Base-by-base conservation (phyloP, 768 basidiomycete genomes). In the Tricholoma hemisulphureum region DNA sequence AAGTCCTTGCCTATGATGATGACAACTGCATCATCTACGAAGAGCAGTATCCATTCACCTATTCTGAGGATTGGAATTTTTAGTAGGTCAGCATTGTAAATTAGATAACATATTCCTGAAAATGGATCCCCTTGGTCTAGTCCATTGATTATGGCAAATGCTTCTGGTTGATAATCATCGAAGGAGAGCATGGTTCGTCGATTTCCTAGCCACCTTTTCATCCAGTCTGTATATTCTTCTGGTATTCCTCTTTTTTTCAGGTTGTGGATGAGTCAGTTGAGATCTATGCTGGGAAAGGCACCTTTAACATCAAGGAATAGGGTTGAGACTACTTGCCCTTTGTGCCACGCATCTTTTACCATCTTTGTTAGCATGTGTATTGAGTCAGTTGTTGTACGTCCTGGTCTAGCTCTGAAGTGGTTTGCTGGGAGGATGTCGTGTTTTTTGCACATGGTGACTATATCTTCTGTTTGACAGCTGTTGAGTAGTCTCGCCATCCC, bases 41-140 rank as follows among this genome's bases (percentile, higher is more conserved):
- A n/a, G n/a, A n/a, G n/a, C n/a, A n/a, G n/a, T n/a, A n/a, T n/a
- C n/a, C n/a, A n/a, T n/a, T n/a, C n/a, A 56, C 29, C 29, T 14
- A 5, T 49, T 28, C 23, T 11, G 13, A 9, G 11, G 7, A 34
- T 45, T 20, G 16, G 20, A n/a, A 56, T 9, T 24, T 67, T 61
- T 0, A 69, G 49, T 13, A 68, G 58, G 48, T 65, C 67, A 52
- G 51, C 60, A 45, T 68, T 69, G 53, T 70, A 71, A 16, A 69
- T 53, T 1, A 72, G 60, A 41, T 70, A 69, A 0, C 65, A n/a
- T 0, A 68, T 55, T 62, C 64, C 64, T 0, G 66, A 67, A 1
- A 65, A 23, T 4, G 63, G 65, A 59, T 63, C 63, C 1, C 66
- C 66, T 53, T 69, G 68, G 5, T 63, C 65, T 45, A 67, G 64